Evolutionary conservation across 2,329 filamentous ascomycete genomes (phyloP).

Genomic region (Claviceps monticola): DNA sequence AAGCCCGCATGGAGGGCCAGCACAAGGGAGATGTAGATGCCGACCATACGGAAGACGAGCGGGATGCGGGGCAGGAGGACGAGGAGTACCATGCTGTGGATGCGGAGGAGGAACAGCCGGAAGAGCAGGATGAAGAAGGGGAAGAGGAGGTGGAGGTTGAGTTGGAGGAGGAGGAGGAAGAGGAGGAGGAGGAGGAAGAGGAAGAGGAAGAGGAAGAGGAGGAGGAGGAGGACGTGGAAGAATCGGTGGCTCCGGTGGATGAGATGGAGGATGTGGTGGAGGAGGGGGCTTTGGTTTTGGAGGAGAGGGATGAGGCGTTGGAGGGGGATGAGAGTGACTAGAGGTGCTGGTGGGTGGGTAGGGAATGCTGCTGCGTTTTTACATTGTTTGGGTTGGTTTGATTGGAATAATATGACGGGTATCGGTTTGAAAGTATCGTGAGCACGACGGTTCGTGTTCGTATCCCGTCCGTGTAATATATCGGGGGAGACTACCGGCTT

Average conservation of each 20-base stretch:
- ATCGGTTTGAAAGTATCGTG: too few relatives aligned
- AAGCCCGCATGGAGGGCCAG: conserved; percentile 25
- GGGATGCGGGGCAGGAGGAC: conserved; percentile 31
- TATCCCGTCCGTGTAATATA: too few relatives aligned
- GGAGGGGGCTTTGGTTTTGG: conserved; percentile 29
- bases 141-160: conserved; percentile 26
- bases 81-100: conserved; percentile 28
- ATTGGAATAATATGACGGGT: too few relatives aligned
- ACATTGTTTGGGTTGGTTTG: too few relatives aligned
- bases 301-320: conserved; percentile 45
- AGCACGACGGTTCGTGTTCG: too few relatives aligned
- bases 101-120: conserved; percentile 29
- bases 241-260: conserved; percentile 24
- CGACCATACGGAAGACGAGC: conserved; percentile 10
- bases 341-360: neutral
- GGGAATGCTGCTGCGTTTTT: too few relatives aligned
- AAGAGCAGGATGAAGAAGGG: conserved; percentile 26
- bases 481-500: too few relatives aligned
- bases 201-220: conserved; percentile 28
- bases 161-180: conserved; percentile 13
- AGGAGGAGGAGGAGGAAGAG: conserved; percentile 31
- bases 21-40: conserved; percentile 18
- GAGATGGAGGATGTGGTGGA: conserved; percentile 40
- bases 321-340: conserved; percentile 48
- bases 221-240: conserved; percentile 26